Evolutionary conservation across 139 green algal species (phyloP), one percentile per base, ranked within the genome.

Genomic region (Chlamydomonas asymmetrica): DNA sequence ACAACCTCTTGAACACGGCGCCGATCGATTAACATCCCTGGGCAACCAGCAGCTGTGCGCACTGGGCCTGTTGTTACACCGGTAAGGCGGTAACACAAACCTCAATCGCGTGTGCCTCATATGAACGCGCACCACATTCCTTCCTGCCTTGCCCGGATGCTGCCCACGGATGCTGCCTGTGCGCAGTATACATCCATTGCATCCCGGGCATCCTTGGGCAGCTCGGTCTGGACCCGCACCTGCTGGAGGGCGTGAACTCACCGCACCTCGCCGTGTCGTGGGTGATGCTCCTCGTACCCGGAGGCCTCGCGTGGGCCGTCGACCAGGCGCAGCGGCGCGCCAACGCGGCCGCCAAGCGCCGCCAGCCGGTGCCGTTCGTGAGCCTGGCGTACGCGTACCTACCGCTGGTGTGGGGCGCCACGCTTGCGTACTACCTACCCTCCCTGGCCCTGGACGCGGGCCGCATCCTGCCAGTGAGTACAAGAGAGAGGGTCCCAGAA

Each of bases 381-480:
- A 57, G 80, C 38, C 63, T 92, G 50, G 75, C 75, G 1, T 95
- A 95, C 52, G 84, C 81, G 32, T 94, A 93, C 74, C 50, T 93
- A 66, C 90, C 90, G 10, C 65, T 94, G 31, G 79, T 86, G 20
- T 94, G 87, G 87, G 81, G 70, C 1, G 84, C 49, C 74, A 92
- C 88, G 0, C 82, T 94, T 48, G 69, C 84, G 29, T 81, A 89
- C 79, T 94, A 91, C 73, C 64, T 91, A 61, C 39, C 71, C 37
- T 62, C 69, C 2, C 60, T 88, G 18, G 74, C 93, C 27, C 73
- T 69, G 34, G 87, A 94, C 63, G 87, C 79, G 0, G 88, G 88
- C 2, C 22, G 16, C 35, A 73, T 93, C 6, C 67, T 93, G 31
- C 86, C 76, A 71, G 82, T 88, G 39, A 27, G 69, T 40, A 31